Percentiles rank a stretch among this genome's conserved stretches.
phyloP scores from a whole-genome alignment of 2,329 filamentous ascomycete species.

The Nemania bipapillata region DNA sequence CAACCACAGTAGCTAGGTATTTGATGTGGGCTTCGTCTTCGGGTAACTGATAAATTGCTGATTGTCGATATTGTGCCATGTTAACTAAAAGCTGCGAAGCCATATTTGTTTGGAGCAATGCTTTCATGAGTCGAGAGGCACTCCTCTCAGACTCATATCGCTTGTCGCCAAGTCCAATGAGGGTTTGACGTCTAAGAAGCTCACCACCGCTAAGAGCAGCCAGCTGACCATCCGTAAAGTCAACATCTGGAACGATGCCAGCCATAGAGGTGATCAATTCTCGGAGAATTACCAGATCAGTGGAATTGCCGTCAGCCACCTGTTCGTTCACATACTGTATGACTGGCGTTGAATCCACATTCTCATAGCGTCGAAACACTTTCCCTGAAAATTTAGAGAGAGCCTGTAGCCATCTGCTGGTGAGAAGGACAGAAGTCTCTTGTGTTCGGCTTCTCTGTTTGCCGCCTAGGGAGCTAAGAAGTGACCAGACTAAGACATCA shows the following conservation, averaged over 20 bases:
- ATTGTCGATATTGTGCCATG: conserved; percentile 87
- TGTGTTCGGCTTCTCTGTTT: conserved; percentile 72
- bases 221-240: conserved; percentile 89
- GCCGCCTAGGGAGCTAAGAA: conserved; percentile 77
- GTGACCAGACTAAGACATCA: conserved; percentile 91
- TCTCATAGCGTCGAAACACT: conserved; percentile 85
- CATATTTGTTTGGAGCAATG: conserved; percentile 79
- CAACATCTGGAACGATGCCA: conserved; percentile 85
- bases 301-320: conserved; percentile 82
- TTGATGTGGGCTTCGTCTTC: conserved; percentile 85
- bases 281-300: conserved; percentile 89
- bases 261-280: conserved; percentile 93
- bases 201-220: conserved; percentile 89
- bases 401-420: conserved; percentile 91
- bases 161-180: conserved; percentile 82
- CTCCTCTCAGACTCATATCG: conserved; percentile 79
- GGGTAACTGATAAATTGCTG: conserved; percentile 80
- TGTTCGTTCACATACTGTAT: conserved; percentile 91
- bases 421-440: conserved; percentile 73
- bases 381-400: conserved; percentile 90
- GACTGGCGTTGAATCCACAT: conserved; percentile 84
- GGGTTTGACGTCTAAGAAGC: conserved; percentile 79
- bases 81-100: conserved; percentile 87
- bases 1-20: conserved; percentile 84
- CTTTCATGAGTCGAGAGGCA: conserved; percentile 81